Percentiles rank a stretch among this genome's conserved stretches.
These are phyloP conservation scores for Rhodotorula taiwanensis DNA, from an alignment of 768 basidiomycete genomes.

Conservation along the genomic window DNA sequence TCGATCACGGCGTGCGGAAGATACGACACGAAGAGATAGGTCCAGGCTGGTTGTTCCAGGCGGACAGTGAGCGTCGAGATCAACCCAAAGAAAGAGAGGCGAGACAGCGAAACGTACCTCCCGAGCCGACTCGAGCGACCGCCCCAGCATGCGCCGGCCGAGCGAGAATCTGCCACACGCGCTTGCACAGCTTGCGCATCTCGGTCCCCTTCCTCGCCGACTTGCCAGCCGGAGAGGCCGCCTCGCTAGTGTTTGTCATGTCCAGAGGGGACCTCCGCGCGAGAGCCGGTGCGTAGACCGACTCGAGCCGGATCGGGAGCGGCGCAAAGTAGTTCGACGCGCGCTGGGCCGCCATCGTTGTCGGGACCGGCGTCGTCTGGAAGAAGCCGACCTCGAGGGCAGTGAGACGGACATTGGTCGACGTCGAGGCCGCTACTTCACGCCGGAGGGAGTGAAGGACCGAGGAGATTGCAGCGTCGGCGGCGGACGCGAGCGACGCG, in stretches of 20 bases:
- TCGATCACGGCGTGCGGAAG: constrained; percentile 23
- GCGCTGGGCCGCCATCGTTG: neutral
- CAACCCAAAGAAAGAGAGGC: neutral
- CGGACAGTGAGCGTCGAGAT: neutral
- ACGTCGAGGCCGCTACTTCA: constrained; percentile 17
- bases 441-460: constrained; percentile 35
- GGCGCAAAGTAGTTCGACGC: neutral
- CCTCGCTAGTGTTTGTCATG: no score
- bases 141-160: constrained; percentile 6
- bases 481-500: constrained; percentile 23
- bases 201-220: neutral
- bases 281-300: constrained; percentile 23
- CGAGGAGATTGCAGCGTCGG: constrained; percentile 13
- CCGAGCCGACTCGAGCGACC: constrained; percentile 10
- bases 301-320: constrained; percentile 25
- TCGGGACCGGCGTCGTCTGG: neutral
- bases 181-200: constrained; percentile 1
- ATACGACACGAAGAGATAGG: constrained; percentile 14
- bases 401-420: constrained; percentile 2
- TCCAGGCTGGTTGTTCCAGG: constrained; percentile 2
- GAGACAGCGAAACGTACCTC: constrained; percentile 6
- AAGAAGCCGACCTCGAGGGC: constrained; percentile 31
- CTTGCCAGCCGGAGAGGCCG: neutral
- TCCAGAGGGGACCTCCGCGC: neutral
- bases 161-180: constrained; percentile 18